Conservation (phyloP, 23 red algal species). For the Chondrus crispus region DNA sequence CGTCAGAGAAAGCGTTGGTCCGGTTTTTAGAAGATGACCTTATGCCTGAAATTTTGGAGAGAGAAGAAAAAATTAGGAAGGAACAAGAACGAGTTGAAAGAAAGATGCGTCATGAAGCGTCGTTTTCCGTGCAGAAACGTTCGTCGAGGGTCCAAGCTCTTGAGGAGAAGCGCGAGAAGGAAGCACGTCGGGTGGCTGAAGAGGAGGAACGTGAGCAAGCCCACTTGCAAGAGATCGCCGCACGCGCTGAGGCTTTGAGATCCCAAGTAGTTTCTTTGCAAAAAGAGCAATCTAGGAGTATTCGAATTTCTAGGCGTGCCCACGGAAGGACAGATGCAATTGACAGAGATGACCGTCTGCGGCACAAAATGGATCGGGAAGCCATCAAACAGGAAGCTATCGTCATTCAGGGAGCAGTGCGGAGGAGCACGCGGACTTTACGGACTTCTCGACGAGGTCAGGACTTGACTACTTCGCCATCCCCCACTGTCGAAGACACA, state of each 20-base stretch:
- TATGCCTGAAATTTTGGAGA: slow-evolving; percentile 30
- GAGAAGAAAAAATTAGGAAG: slow-evolving; percentile 19
- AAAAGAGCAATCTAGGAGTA: slow-evolving; percentile 1
- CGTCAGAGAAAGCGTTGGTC: slow-evolving; percentile 10
- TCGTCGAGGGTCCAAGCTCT: slow-evolving; percentile 55
- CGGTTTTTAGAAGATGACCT: neutral
- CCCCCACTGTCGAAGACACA: too few species aligned
- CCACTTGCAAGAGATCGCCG: neutral
- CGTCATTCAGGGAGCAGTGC: too few species aligned
- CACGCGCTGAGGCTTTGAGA: neutral
- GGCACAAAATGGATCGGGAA: neutral
- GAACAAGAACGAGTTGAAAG: slow-evolving; percentile 4
- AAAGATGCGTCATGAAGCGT: slow-evolving; percentile 4
- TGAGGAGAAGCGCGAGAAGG: slow-evolving; percentile 16
- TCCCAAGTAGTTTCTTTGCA: neutral
- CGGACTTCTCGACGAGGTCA: too few species aligned
- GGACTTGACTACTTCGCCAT: too few species aligned
- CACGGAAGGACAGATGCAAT: neutral
- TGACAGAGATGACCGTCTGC: slow-evolving; percentile 20
- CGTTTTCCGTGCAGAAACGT: slow-evolving; percentile 28
- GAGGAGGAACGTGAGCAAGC: slow-evolving; percentile 23
- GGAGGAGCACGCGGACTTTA: too few species aligned
- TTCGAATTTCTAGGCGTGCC: neutral
- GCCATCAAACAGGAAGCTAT: neutral
- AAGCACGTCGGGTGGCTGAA: slow-evolving; percentile 11